These are phyloP conservation scores for Aspergillus baeticus DNA, from an alignment of 495 filamentous ascomycete genomes.

Conservation along the genomic window DNA sequence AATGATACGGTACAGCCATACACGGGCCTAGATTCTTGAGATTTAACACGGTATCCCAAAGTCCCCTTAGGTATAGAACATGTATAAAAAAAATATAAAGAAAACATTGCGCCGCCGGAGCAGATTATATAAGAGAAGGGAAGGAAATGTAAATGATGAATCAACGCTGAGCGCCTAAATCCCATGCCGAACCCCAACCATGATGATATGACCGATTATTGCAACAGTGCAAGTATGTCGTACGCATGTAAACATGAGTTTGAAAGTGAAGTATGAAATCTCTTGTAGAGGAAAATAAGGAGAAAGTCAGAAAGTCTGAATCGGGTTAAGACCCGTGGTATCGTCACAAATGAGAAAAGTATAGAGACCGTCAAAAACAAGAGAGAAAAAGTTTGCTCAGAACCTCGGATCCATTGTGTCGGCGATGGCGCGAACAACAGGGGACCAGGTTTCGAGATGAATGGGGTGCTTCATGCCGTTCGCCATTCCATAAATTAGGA, in stretches of 20 bases:
- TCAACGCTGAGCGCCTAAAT: conserved; percentile 7
- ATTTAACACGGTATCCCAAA: background rate
- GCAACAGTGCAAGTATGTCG: conserved; percentile 7
- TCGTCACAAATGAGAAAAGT: conserved; percentile 8
- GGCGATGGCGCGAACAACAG: background rate
- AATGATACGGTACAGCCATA: no score
- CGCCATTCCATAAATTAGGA: background rate
- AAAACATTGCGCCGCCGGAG: conserved; percentile 7
- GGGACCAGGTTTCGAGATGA: background rate
- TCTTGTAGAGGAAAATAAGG: conserved; percentile 4
- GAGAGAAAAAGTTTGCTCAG: background rate
- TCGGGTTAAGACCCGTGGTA: conserved; percentile 1
- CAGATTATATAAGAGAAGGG: conserved; percentile 15
- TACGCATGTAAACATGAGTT: conserved; percentile 12
- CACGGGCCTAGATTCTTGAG: no score
- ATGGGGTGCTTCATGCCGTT: background rate
- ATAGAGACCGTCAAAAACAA: conserved; percentile 9
- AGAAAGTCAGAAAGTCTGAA: conserved; percentile 4
- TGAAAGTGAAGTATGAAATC: background rate
- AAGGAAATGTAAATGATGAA: conserved; percentile 5
- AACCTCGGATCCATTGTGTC: background rate
- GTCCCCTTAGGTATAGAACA: background rate
- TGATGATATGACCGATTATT: conserved; percentile 16
- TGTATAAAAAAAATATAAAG: conserved; percentile 4
- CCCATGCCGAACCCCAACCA: conserved; percentile 13